These are phyloP conservation scores for Coniella lustricola DNA, from an alignment of 2,329 filamentous ascomycete species.

Conservation along the genomic window DNA sequence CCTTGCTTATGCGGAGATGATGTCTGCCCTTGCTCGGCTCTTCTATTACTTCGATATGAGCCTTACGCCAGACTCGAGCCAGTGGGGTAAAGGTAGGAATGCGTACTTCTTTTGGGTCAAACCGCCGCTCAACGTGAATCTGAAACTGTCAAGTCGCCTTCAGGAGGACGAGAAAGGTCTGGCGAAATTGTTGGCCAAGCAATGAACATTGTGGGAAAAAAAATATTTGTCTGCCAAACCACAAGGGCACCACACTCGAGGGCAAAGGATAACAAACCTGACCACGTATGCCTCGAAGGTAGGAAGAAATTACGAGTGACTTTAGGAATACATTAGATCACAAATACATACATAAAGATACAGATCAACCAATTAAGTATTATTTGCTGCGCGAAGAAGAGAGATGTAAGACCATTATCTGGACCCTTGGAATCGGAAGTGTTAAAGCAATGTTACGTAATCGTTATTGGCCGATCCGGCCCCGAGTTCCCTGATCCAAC, in stretches of 20 bases:
- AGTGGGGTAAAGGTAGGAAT: neutral
- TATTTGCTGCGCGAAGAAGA: too few species aligned
- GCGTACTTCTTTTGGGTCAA: neutral
- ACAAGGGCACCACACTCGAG: too few species aligned
- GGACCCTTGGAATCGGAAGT: too few species aligned
- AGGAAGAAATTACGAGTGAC: too few species aligned
- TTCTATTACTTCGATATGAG: neutral
- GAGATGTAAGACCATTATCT: too few species aligned
- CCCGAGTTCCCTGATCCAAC: conserved; percentile 8
- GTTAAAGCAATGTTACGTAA: conserved; percentile 9
- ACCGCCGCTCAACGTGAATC: neutral
- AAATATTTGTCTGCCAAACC: too few species aligned
- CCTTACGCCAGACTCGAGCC: neutral
- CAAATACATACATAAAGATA: too few species aligned
- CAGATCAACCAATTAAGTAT: too few species aligned
- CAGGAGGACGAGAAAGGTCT: neutral
- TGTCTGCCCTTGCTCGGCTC: neutral
- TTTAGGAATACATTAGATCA: too few species aligned
- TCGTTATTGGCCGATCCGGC: conserved; percentile 2
- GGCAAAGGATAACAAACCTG: too few species aligned
- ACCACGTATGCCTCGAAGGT: too few species aligned
- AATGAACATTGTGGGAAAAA: neutral
- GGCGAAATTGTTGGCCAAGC: neutral
- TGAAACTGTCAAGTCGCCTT: neutral
- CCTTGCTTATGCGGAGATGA: neutral